Evolutionary conservation across 2,329 filamentous ascomycete genomes (phyloP).

Genomic region (Talaromyces atroroseus): DNA sequence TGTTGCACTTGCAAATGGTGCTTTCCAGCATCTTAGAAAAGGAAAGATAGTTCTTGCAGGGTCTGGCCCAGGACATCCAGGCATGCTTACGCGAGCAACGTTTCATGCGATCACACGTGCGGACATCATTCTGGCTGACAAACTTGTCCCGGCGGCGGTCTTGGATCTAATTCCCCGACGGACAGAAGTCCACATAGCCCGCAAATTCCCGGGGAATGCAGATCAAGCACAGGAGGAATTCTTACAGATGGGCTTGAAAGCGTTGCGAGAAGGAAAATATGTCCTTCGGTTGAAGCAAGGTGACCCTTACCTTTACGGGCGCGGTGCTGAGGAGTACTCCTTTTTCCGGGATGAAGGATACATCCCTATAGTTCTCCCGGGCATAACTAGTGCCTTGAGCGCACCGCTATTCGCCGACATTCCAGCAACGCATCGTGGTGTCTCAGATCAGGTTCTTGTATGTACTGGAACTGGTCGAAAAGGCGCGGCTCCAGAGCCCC

Average conservation of each 20-base stretch:
- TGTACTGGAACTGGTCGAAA: constrained; percentile 95
- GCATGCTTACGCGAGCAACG: constrained; percentile 69
- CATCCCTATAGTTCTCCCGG: constrained; percentile 69
- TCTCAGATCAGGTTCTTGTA: constrained; percentile 89
- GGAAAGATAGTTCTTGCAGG: constrained; percentile 84
- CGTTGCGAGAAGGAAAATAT: constrained; percentile 62
- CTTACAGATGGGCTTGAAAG: constrained; percentile 68
- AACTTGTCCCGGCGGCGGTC: constrained; percentile 66
- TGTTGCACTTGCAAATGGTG: constrained; percentile 10
- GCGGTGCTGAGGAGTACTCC: constrained; percentile 85
- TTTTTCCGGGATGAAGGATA: constrained; percentile 73
- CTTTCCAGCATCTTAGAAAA: constrained; percentile 17
- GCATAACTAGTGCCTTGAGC: constrained; percentile 80
- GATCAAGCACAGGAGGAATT: constrained; percentile 90
- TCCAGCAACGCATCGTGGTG: constrained; percentile 79
- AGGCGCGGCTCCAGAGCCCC: constrained; percentile 74
- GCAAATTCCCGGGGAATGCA: constrained; percentile 96
- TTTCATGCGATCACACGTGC: constrained; percentile 45
- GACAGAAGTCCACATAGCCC: constrained; percentile 83
- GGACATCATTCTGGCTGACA: constrained; percentile 48
- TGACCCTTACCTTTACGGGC: constrained; percentile 92
- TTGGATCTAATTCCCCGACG: constrained; percentile 85
- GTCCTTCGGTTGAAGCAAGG: constrained; percentile 93
- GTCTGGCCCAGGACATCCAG: constrained; percentile 86
- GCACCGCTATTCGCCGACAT: constrained; percentile 86